These are phyloP conservation scores for Schwanniomyces sp. DNA, from an alignment of 805 yeast species.

Conservation along the genomic window DNA sequence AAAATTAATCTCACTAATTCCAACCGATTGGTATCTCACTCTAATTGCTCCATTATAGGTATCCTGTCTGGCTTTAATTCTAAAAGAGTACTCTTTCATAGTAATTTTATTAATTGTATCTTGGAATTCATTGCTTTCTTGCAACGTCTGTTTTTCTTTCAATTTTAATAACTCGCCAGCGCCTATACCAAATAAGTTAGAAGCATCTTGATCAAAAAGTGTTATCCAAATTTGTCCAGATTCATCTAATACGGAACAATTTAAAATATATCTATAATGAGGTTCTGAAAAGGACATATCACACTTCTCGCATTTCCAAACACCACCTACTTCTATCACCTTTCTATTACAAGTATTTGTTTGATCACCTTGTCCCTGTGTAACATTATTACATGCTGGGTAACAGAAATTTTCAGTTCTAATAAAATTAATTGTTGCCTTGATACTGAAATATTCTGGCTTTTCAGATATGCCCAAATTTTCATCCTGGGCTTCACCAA, in stretches of 20 bases:
- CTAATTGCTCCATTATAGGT: slow-evolving; percentile 76
- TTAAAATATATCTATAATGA: slow-evolving; percentile 74
- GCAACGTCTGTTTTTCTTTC: slow-evolving; percentile 29
- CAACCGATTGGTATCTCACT: slow-evolving; percentile 69
- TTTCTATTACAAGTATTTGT: slow-evolving; percentile 68
- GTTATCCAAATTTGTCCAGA: slow-evolving; percentile 87
- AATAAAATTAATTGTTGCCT: slow-evolving; percentile 71
- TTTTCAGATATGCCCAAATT: slow-evolving; percentile 73
- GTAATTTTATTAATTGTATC: slow-evolving; percentile 47
- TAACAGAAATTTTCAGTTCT: slow-evolving; percentile 79
- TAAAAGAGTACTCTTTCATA: slow-evolving; percentile 71
- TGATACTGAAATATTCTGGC: slow-evolving; percentile 75
- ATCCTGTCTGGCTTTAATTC: slow-evolving; percentile 81
- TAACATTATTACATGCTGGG: slow-evolving; percentile 78
- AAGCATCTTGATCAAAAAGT: slow-evolving; percentile 83
- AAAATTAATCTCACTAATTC: slow-evolving; percentile 53
- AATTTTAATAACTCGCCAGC: slow-evolving; percentile 62
- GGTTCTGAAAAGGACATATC: slow-evolving; percentile 69
- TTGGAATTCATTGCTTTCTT: slow-evolving; percentile 44
- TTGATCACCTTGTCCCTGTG: slow-evolving; percentile 13
- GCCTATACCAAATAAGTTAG: slow-evolving; percentile 58
- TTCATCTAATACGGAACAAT: slow-evolving; percentile 73
- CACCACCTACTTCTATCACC: slow-evolving; percentile 65
- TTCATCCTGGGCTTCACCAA: slow-evolving; percentile 63
- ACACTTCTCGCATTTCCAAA: slow-evolving; percentile 95